phyloP scores from a whole-genome alignment of 2,329 filamentous ascomycete species.

The Trichoderma arundinaceum region DNA sequence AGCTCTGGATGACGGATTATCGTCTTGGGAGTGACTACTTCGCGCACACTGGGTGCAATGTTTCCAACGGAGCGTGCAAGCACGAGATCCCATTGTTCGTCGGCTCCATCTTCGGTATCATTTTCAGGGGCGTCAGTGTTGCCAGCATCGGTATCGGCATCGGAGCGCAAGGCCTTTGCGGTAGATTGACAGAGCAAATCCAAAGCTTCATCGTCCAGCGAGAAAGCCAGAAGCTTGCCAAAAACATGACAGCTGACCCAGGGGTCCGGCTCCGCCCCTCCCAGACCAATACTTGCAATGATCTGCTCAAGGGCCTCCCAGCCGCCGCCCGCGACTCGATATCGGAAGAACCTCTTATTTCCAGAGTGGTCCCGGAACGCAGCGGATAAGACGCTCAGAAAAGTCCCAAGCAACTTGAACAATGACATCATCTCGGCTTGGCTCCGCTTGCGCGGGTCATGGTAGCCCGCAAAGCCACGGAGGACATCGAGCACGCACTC shows the following conservation, averaged over 20 bases:
- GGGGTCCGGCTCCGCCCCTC: slow-evolving; percentile 69
- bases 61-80: slow-evolving; percentile 47
- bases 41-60: slow-evolving; percentile 50
- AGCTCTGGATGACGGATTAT: slow-evolving; percentile 67
- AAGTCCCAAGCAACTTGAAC: slow-evolving; percentile 71
- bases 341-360: slow-evolving; percentile 86
- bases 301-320: slow-evolving; percentile 78
- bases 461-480: slow-evolving; percentile 74
- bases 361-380: slow-evolving; percentile 79
- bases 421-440: slow-evolving; percentile 67
- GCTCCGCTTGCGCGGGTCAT: slow-evolving; percentile 68
- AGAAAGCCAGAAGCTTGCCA: slow-evolving; percentile 80
- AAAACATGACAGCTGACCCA: slow-evolving; percentile 77
- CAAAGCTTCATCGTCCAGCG: slow-evolving; percentile 77
- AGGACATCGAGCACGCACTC: slow-evolving; percentile 73
- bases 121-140: slow-evolving; percentile 29
- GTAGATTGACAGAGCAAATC: slow-evolving; percentile 68
- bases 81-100: slow-evolving; percentile 49
- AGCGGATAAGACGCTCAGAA: slow-evolving; percentile 76
- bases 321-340: slow-evolving; percentile 75
- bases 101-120: slow-evolving; percentile 43
- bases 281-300: slow-evolving; percentile 69
- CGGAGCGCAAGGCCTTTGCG: slow-evolving; percentile 45
- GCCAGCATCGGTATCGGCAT: slow-evolving; percentile 37
- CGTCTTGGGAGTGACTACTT: slow-evolving; percentile 57